Evolutionary conservation across 75 land plant species (phyloP).

Genomic region (Chamaecyparis obtusa): DNA sequence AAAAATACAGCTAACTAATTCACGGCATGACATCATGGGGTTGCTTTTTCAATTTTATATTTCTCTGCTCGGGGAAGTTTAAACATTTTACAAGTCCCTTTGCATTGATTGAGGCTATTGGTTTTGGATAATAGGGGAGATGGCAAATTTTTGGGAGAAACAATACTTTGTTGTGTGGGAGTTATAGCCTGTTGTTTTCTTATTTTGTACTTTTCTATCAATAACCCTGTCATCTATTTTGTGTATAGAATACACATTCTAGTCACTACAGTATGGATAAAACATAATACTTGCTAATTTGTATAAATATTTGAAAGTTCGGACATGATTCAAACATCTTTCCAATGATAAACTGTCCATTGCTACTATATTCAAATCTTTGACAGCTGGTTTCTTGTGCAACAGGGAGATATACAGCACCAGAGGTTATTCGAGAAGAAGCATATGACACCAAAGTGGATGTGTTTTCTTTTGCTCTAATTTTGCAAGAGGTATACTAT

Average conservation of each 20-base stretch:
- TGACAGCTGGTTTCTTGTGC: conserved; percentile 3
- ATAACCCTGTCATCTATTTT: background rate
- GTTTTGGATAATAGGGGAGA: background rate
- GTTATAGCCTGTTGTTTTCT: background rate
- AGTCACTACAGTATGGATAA: background rate
- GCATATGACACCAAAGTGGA: conserved; percentile 85
- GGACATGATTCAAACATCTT: background rate
- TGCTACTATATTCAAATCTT: background rate
- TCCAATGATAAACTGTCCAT: background rate
- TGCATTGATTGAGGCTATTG: background rate
- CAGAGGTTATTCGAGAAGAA: conserved; percentile 73
- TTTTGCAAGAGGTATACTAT: conserved; percentile 69
- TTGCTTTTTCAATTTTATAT: background rate
- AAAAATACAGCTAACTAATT: background rate
- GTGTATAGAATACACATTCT: background rate
- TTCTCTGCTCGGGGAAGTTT: background rate
- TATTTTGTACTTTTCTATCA: background rate
- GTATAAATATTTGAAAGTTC: background rate
- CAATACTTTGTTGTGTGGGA: background rate
- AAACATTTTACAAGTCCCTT: background rate
- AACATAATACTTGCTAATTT: background rate
- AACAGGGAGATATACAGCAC: conserved; percentile 85
- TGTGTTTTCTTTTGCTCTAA: conserved; percentile 88
- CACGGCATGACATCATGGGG: background rate
- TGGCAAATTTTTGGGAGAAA: background rate